A percentile compares a stretch with the other conserved stretches of the same genome.
These are phyloP conservation scores for Gentiana straminea DNA, from an alignment of 257 asterid species.

Conservation along the genomic window DNA sequence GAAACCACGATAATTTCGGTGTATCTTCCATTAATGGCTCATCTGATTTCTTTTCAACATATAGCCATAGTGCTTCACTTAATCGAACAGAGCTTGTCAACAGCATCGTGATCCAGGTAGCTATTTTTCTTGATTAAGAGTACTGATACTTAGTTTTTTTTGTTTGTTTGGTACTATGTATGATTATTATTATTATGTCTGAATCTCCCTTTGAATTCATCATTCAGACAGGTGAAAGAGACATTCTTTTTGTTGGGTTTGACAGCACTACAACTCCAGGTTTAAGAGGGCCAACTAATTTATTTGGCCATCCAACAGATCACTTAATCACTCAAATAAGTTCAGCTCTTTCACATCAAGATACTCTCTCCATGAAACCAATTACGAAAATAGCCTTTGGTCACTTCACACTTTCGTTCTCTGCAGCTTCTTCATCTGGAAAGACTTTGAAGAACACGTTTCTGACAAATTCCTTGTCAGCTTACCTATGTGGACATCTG, in stretches of 20 bases:
- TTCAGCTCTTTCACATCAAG: conserved; percentile 63
- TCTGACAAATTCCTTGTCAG: conserved; percentile 37
- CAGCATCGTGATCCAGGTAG: conserved; percentile 69
- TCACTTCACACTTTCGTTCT: conserved; percentile 87
- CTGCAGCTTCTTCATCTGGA: conserved; percentile 70
- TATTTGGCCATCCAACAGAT: conserved; percentile 96
- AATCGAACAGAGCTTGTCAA: conserved; percentile 52
- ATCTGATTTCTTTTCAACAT: conserved; percentile 57
- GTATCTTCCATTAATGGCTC: conserved; percentile 60
- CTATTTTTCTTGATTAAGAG: conserved; percentile 1
- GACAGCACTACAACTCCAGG: conserved; percentile 72
- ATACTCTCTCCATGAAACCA: conserved; percentile 33
- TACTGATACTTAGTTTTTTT: background rate
- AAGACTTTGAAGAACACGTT: conserved; percentile 55
- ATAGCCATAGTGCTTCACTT: conserved; percentile 58
- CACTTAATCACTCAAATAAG: conserved; percentile 47
- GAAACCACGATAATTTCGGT: conserved; percentile 91
- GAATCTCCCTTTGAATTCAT: conserved; percentile 14
- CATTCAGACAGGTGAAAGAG: conserved; percentile 58
- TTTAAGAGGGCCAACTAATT: conserved; percentile 87
- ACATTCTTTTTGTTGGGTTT: conserved; percentile 73
- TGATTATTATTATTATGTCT: conserved; percentile 2
- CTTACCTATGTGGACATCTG: conserved; percentile 90
- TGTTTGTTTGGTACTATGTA: conserved; percentile 1
- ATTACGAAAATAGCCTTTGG: conserved; percentile 72